Evolutionary conservation across 805 yeast genomes (phyloP), one percentile per base, ranked within the genome.

Genomic region (Zygosaccharomyces rouxii): DNA sequence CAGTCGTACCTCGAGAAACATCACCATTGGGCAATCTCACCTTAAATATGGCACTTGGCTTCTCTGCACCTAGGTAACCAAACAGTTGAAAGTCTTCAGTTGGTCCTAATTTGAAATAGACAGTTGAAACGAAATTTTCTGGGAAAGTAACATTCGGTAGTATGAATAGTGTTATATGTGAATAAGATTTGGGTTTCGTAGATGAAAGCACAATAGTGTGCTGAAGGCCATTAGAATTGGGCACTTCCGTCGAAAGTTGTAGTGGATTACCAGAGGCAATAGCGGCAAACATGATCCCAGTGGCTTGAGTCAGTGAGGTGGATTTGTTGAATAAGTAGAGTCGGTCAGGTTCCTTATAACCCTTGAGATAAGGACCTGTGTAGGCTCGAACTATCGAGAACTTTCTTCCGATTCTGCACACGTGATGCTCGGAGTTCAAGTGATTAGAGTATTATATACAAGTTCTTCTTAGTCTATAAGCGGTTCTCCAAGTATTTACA

Each of bases 41-140:
- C 60, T 84, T 85, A 72, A 86, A 94, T 2, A 94, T 94, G 0
- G 97, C 96, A 50, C 96, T 86, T 31, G 95, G 98, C 63, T 92
- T 94, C 31, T 67, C 70, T 0, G 74, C 68, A 39, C 78, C 76
- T 23, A 85, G 60, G 10, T 81, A 81, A 3, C 92, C 92, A 48
- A 84, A 73, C 11, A 87, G 71, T 54, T 77, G 78, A 66, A 84
- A 86, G 26, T 84, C 75, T 48, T 70, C 72, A 10, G 58, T 55
- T 1, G 74, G 73, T 11, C 90, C 89, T 45, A 90, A 69, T 63
- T 92, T 96, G 68, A 89, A 92, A 66, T 85, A 94, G 2, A 94
- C 87, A 37, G 92, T 75, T 0, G 97, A 98, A 1, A 92, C 81
- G 57, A 74, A 84, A 41, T 77, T 77, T 1, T 79, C 77, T 47